A percentile compares a stretch with the other conserved stretches of the same genome.
These are phyloP conservation scores for Datisca glomerata DNA, from an alignment of 306 rosid genomes.

Conservation along the genomic window DNA sequence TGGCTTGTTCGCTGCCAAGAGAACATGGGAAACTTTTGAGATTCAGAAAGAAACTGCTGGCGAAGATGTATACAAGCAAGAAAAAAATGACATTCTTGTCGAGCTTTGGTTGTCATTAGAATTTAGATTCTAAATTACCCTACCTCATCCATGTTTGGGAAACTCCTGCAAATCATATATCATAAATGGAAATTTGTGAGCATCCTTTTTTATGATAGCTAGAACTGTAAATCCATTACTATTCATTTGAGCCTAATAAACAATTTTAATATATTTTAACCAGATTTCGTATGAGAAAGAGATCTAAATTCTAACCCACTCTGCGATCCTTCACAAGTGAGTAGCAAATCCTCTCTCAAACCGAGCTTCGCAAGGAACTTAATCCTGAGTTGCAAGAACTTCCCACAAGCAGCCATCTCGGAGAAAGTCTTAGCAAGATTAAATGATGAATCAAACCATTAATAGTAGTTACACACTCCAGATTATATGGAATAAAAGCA, in stretches of 20 bases:
- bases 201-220: too few species aligned
- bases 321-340: constrained; percentile 93
- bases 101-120: too few species aligned
- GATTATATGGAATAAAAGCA: constrained; percentile 21
- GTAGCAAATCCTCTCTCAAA: constrained; percentile 93
- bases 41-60: too few species aligned
- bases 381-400: constrained; percentile 41
- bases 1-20: constrained; percentile 72
- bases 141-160: constrained; percentile 85
- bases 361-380: constrained; percentile 64
- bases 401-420: constrained; percentile 36
- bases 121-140: not conserved
- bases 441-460: constrained; percentile 49
- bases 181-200: too few species aligned
- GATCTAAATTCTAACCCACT: constrained; percentile 60
- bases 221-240: too few species aligned
- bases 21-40: not conserved
- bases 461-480: constrained; percentile 23
- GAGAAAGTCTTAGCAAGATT: constrained; percentile 42
- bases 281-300: not conserved
- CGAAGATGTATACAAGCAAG: too few species aligned
- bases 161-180: constrained; percentile 43
- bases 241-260: too few species aligned
- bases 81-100: not conserved
- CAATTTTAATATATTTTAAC: too few species aligned